Percentiles rank a stretch among this genome's conserved stretches.
Evolutionary conservation across 768 basidiomycete species (phyloP).

Genomic region (Macrolepiota albuminosa): DNA sequence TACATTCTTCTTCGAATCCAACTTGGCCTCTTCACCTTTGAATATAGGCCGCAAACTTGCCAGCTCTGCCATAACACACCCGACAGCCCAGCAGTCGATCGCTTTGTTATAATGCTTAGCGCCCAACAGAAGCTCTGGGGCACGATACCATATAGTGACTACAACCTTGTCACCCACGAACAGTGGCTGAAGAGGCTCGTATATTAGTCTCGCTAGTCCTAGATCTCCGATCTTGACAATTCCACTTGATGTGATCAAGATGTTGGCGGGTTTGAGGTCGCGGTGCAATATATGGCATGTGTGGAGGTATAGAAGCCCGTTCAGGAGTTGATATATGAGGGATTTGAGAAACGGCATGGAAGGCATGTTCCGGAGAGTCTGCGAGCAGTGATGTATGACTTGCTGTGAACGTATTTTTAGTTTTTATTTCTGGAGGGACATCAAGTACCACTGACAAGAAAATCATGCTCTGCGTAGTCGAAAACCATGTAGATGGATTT

Average conservation of each 20-base stretch:
- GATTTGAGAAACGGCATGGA: slow-evolving; percentile 82
- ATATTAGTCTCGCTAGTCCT: slow-evolving; percentile 87
- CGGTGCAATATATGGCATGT: slow-evolving; percentile 93
- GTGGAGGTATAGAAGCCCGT: slow-evolving; percentile 93
- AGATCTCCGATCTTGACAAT: slow-evolving; percentile 98
- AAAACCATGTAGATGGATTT: slow-evolving; percentile 99
- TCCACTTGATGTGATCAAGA: slow-evolving; percentile 85
- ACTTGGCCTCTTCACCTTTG: slow-evolving; percentile 98
- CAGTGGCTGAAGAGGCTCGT: slow-evolving; percentile 87
- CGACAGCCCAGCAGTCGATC: slow-evolving; percentile 96
- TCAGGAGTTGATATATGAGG: slow-evolving; percentile 89
- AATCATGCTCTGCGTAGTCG: slow-evolving; percentile 98
- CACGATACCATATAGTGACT: slow-evolving; percentile 99
- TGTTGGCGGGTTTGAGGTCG: slow-evolving; percentile 98
- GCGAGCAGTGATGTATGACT: slow-evolving; percentile 98
- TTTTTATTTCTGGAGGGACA: not conserved
- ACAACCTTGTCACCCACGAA: slow-evolving; percentile 97
- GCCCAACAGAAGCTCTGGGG: slow-evolving; percentile 92
- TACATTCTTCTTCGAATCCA: slow-evolving; percentile 95
- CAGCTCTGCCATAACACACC: slow-evolving; percentile 95
- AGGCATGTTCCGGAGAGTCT: slow-evolving; percentile 77
- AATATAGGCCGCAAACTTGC: slow-evolving; percentile 94
- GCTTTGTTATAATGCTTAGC: slow-evolving; percentile 98
- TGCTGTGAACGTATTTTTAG: slow-evolving; percentile 47
- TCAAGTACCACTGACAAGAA: slow-evolving; percentile 59